Base-by-base conservation (phyloP, 768 basidiomycete genomes). In the Leccinum incarnatum region DNA sequence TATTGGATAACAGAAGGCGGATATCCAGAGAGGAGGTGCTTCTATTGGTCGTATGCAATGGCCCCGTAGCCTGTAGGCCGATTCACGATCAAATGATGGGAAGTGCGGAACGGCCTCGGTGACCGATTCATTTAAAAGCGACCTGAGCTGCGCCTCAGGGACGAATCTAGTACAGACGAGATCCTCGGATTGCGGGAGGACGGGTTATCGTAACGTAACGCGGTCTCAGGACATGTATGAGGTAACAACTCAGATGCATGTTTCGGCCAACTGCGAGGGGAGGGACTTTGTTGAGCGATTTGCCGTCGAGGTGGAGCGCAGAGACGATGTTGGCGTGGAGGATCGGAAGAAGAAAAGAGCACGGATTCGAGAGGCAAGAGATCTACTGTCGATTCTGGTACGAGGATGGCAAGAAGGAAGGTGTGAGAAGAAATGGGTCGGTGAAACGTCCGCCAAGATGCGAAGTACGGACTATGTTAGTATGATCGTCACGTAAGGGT, bases 141-240 rank as follows among this genome's bases (percentile, higher is more conserved):
- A 29, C 45, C 40, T 40, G 23, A 15, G 40, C 3, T n/a, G 57
- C 54, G 25, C 21, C 49, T 59, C 47, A 55, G 54, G 63, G 14
- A 48, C 55, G 21, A 23, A 12, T 9, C 29, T 5, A 27, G 34
- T 10, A 42, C 30, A 37, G 54, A 49, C 50, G 57, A 52, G 58
- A 48, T 69, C 58, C 64, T 67, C 61, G 64, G 64, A 34, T 49
- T 54, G 63, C 60, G 65, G 54, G 36, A 56, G 37, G 30, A 34
- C 34, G n/a, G 30, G 14, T 25, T 36, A 59, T 15, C 23, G 23
- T 23, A 23, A 23, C 27, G 62, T 59, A 48, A 62, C 50, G 29
- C 49, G 40, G 40, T 29, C 36, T 51, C 42, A 27, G 50, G 40
- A 42, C 11, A 42, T 10, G 4, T 36, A 14, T 34, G 42, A 49